Base-by-base conservation (phyloP, 2,329 filamentous ascomycete genomes). In the Epichloe baconii region DNA sequence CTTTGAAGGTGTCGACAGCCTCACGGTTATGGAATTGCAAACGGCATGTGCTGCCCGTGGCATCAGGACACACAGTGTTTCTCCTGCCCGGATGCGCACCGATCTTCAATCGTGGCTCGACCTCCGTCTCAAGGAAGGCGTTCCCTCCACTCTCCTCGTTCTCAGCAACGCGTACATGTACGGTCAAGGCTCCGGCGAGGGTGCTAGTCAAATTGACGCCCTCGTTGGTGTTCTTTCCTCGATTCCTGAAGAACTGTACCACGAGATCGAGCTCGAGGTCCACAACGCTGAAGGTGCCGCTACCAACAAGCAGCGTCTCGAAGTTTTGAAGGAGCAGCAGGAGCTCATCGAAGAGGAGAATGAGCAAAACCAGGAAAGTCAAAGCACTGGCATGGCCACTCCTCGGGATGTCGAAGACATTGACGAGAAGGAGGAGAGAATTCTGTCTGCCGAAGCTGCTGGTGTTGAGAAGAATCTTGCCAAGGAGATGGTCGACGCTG, bases 151-250 rank as follows among this genome's bases (percentile, higher is more conserved):
- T 0, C 82, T 98, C 1, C 77, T 98, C 6, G 93, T 98, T 3
- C 77, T 98, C 55, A 95, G 88, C 76, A 98, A 96, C 62, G 93
- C 93, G 46, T 98, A 95, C 71, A 91, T 95, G 79, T 98, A 98
- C 70, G 83, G 86, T 38, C 87, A 94, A 61, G 83, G 86, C 54
- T 89, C 90, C 61, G 87, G 91, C 47, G 88, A 95, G 62, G 87
- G 93, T 61, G 82, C 86, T 35, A 87, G 81, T 55, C 91, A 97
- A 71, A 89, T 98, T 53, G 90, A 96, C 58, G 89, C 93, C 0
- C 79, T 98, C 47, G 88, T 90, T 54, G 87, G 89, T 51, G 93
- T 98, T 5, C 75, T 98, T 41, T 94, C 88, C 41, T 90, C 86
- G 54, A 97, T 98, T 55, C 93, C 93, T 3, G 93, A 98, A 69